phyloP scores from a whole-genome alignment of 306 rosid genomes.

The Vigna reflexopilosa region DNA sequence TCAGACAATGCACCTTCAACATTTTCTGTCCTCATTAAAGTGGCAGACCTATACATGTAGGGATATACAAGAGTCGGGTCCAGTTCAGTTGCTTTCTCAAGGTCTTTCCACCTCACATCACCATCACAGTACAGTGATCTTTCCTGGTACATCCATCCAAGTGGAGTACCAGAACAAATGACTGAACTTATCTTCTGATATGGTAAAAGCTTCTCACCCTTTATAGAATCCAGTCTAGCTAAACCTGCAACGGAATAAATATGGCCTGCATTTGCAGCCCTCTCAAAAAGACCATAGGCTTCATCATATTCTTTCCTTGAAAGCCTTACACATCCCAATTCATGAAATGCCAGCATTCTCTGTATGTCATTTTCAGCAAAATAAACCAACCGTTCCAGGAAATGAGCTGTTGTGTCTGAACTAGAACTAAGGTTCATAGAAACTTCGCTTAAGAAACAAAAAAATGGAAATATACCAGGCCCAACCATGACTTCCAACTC shows the following conservation, averaged over 20 bases:
- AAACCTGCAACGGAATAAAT: conserved; percentile 80
- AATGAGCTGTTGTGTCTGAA: conserved; percentile 75
- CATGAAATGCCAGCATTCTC: conserved; percentile 73
- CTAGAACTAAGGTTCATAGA: conserved; percentile 68
- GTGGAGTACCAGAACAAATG: conserved; percentile 61
- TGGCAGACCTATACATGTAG: conserved; percentile 85
- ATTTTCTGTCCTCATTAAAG: conserved; percentile 69
- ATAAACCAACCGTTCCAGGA: conserved; percentile 70
- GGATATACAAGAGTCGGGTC: conserved; percentile 94
- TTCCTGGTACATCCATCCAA: conserved; percentile 96
- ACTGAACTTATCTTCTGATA: conserved; percentile 76
- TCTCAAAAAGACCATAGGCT: conserved; percentile 71
- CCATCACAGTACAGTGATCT: conserved; percentile 82
- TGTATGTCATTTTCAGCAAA: conserved; percentile 75
- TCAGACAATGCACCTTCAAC: conserved; percentile 76
- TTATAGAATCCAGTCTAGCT: conserved; percentile 69
- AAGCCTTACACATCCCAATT: conserved; percentile 76
- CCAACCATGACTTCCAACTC: conserved; percentile 77
- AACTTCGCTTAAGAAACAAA: conserved; percentile 86
- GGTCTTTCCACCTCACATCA: conserved; percentile 74
- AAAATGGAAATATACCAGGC: conserved; percentile 73
- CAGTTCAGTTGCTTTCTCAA: conserved; percentile 83
- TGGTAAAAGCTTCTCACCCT: conserved; percentile 70
- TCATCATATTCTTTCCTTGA: conserved; percentile 79
- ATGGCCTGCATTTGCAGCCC: conserved; percentile 83